Base-by-base conservation (phyloP, 345 rosid genomes). In the Clarkia xantiana region DNA sequence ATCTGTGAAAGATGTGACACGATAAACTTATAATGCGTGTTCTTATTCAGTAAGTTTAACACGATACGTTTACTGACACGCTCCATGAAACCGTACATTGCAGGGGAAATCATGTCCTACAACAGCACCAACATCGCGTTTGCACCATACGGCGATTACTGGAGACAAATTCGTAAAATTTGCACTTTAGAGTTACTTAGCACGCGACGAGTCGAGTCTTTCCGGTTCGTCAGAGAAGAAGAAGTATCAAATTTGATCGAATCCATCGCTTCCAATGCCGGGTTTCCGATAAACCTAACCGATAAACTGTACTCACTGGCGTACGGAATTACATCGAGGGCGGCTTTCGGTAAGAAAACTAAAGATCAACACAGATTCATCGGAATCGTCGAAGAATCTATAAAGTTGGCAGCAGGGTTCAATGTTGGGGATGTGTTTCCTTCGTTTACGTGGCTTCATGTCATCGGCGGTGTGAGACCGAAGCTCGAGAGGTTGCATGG, bases 111-210 rank as follows among this genome's bases (percentile, higher is more conserved):
- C 10, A 0, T 59, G 3, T 4, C 48, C 4, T 70, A 62, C 44
- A 11, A 34, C 29, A 11, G 7, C 16, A 52, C 48, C 2, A 62
- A 56, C 34, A 40, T 63, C 8, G 53, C 23, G 0, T 67, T 62
- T 16, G 18, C 49, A 0, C 59, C 66, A 5, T 57, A 71, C 1
- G 59, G 72, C n/a, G 55, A 48, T 0, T 61, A 60, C 36, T 63
- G 72, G 69, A 60, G 65, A 41, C 61, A 71, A 19, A 25, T 67
- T 1, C 25, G 59, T 12, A 63, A 59, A 17, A 39, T 63, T 6
- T 63, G 63, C 15, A 38, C 36, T 2, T 1, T 23, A 17, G 66
- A 57, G 46, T 13, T 60, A 0, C 39, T 67, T 9, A 60, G 51
- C 7, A 13, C 49, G 2, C 55, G 44, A 29, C 48, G 64, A 1